phyloP scores from a whole-genome alignment of 2,329 filamentous ascomycete species.

The Metarhizium robertsii region DNA sequence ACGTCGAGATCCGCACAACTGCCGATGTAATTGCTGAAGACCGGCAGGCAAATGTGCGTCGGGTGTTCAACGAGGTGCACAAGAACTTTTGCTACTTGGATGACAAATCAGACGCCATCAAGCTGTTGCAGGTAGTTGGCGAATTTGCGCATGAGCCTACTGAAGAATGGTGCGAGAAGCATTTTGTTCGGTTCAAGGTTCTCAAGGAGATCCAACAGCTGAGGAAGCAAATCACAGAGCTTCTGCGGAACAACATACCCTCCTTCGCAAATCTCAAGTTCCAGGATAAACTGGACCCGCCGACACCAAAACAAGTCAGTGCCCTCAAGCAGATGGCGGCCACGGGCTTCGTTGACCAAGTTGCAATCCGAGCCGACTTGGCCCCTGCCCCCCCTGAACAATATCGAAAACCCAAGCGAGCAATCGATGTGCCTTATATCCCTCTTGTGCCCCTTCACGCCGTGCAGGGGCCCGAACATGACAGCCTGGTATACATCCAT shows the following conservation, averaged over 20 bases:
- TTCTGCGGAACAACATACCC: slow-evolving; percentile 67
- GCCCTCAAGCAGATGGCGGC: slow-evolving; percentile 86
- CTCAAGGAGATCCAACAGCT: slow-evolving; percentile 81
- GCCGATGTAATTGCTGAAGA: slow-evolving; percentile 65
- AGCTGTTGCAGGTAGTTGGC: slow-evolving; percentile 79
- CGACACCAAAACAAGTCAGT: slow-evolving; percentile 59
- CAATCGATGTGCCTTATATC: slow-evolving; percentile 86
- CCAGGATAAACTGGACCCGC: slow-evolving; percentile 46
- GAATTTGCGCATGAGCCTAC: slow-evolving; percentile 70
- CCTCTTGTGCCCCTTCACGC: slow-evolving; percentile 64
- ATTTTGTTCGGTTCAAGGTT: slow-evolving; percentile 81
- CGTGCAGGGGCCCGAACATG: slow-evolving; percentile 31
- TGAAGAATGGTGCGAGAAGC: slow-evolving; percentile 67
- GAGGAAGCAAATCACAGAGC: slow-evolving; percentile 69
- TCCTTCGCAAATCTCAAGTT: slow-evolving; percentile 49
- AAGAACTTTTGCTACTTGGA: slow-evolving; percentile 73
- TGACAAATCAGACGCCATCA: slow-evolving; percentile 78
- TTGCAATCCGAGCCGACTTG: slow-evolving; percentile 87
- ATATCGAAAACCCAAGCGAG: slow-evolving; percentile 63
- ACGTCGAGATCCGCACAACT: slow-evolving; percentile 46
- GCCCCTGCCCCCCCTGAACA: slow-evolving; percentile 61
- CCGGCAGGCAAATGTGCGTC: slow-evolving; percentile 53
- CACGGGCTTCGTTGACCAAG: slow-evolving; percentile 86
- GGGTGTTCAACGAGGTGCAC: slow-evolving; percentile 60
- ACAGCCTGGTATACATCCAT: slow-evolving; percentile 76